Base-by-base conservation (phyloP, 495 filamentous ascomycete species). In the Daldinia decipiens region DNA sequence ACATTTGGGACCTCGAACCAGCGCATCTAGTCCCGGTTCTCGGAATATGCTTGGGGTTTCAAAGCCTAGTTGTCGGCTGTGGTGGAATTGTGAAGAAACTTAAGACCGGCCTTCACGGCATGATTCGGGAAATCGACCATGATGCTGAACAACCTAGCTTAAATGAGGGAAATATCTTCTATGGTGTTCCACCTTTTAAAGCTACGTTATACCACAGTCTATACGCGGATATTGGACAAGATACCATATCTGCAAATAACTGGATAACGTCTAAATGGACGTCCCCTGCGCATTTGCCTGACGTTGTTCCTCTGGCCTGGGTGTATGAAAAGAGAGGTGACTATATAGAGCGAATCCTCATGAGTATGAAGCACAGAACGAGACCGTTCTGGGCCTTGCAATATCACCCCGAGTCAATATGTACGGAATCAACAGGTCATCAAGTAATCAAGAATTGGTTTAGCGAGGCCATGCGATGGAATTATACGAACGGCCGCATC, bases 401-500 rank as follows among this genome's bases (percentile, higher is more conserved):
- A 74, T 98, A 95, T 76, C 95, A 99, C 74, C 94, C 95, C 0
- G 95, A 99, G 77, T 97, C 93, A 0, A 90, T 96, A 69, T 97
- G 95, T 74, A 97, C 95, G 4, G 87, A 87, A 55, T 72, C 81
- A n/a, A 86, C 88, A 32, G 91, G 92, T 32, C 85, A 82, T 27
- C 77, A 81, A 38, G 81, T 98, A 32, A 83, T 98, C 27, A 73
- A 78, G 50, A 93, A 91, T 67, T 99, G 94, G 92, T 97, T 93
- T 84, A 72, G 59, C 4, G 74, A 83, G 67, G 88, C 88, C 4
- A 66, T 79, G 59, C 66, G 63, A 55, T 93, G 89, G 89, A 88
- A 85, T 59, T 21, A 65, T 32, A 40, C 52, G 19, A 71, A 65
- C 38, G 61, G 67, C 34, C 75, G 75, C 54, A 67, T 40, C 13